phyloP scores from a whole-genome alignment of 495 filamentous ascomycete genomes.

The Penicillium pancosmium region DNA sequence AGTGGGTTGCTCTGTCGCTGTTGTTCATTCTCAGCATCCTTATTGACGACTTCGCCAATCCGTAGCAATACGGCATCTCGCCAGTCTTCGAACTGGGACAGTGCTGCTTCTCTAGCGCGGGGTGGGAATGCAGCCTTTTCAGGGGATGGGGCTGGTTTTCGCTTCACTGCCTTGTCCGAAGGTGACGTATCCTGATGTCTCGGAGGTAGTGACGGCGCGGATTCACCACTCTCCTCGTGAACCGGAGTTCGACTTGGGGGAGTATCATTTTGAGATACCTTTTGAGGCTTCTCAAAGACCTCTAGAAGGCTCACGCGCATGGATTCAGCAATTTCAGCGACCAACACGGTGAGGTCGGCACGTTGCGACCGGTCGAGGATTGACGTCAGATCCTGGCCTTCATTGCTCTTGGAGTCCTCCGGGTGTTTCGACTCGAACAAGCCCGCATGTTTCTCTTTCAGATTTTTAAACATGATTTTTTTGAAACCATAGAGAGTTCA shows the following conservation, averaged over 20 bases:
- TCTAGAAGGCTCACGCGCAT: constrained; percentile 48
- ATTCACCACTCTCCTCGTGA: constrained; percentile 10
- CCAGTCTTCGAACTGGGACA: constrained; percentile 68
- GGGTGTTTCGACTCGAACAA: constrained; percentile 37
- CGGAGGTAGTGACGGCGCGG: constrained; percentile 17
- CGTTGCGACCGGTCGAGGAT: constrained; percentile 53
- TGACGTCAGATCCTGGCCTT: constrained; percentile 51
- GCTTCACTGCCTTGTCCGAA: background rate
- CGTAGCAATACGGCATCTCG: constrained; percentile 60
- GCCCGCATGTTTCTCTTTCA: constrained; percentile 42
- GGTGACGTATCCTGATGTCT: constrained; percentile 17
- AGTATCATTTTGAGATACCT: constrained; percentile 8
- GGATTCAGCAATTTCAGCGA: constrained; percentile 43
- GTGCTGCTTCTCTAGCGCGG: constrained; percentile 38
- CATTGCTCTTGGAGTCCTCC: constrained; percentile 25
- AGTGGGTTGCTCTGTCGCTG: constrained; percentile 17
- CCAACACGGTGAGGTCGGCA: constrained; percentile 50
- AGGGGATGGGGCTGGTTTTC: constrained; percentile 14
- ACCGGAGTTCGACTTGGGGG: background rate
- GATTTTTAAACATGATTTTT: constrained; percentile 39
- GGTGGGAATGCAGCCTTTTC: constrained; percentile 9
- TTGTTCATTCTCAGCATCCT: constrained; percentile 44
- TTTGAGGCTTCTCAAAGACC: constrained; percentile 38
- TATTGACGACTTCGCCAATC: constrained; percentile 67
- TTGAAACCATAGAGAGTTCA: background rate